These are phyloP conservation scores for Cutaneotrichosporon cyanovorans DNA, from an alignment of 1,284 basidiomycete species.

Conservation along the genomic window DNA sequence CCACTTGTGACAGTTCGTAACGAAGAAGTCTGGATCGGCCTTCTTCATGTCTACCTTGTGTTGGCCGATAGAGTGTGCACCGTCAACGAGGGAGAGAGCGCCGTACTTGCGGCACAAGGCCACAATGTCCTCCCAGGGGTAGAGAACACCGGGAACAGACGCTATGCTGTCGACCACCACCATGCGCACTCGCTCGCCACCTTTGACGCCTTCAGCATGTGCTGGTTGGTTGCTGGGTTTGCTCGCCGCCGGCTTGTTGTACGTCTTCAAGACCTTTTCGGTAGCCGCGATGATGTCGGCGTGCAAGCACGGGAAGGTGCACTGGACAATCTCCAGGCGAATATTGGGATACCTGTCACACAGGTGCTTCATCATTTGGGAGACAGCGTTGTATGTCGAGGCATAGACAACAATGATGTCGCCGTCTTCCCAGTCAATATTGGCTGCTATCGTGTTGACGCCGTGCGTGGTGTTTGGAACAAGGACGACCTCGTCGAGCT, in stretches of 20 bases:
- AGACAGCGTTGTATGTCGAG: constrained; percentile 61
- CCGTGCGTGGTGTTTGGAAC: constrained; percentile 60
- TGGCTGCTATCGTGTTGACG: constrained; percentile 58
- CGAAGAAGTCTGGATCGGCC: constrained; percentile 67
- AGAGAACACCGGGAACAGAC: constrained; percentile 58
- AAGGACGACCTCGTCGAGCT: constrained; percentile 58
- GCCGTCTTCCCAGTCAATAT: constrained; percentile 54
- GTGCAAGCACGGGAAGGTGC: constrained; percentile 61
- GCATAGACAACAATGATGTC: constrained; percentile 53
- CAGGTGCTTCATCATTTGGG: constrained; percentile 55
- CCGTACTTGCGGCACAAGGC: constrained; percentile 61
- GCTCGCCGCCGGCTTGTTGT: constrained; percentile 19
- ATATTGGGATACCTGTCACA: constrained; percentile 56
- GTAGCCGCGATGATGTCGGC: constrained; percentile 56
- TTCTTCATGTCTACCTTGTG: constrained; percentile 53
- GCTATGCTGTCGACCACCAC: constrained; percentile 68
- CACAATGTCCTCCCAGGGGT: constrained; percentile 76
- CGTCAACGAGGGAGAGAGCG: constrained; percentile 68
- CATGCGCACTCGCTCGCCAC: constrained; percentile 49
- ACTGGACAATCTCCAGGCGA: constrained; percentile 50
- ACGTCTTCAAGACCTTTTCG: constrained; percentile 43
- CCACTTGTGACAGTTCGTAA: constrained; percentile 85
- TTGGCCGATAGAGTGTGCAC: constrained; percentile 70
- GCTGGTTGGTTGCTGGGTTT: constrained; percentile 11
- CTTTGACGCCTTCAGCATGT: constrained; percentile 25